A percentile compares a stretch with the other conserved stretches of the same genome.
These are phyloP conservation scores for Perkinsus chesapeaki DNA, from an alignment of 169 alveolate genomes.

Conservation along the genomic window DNA sequence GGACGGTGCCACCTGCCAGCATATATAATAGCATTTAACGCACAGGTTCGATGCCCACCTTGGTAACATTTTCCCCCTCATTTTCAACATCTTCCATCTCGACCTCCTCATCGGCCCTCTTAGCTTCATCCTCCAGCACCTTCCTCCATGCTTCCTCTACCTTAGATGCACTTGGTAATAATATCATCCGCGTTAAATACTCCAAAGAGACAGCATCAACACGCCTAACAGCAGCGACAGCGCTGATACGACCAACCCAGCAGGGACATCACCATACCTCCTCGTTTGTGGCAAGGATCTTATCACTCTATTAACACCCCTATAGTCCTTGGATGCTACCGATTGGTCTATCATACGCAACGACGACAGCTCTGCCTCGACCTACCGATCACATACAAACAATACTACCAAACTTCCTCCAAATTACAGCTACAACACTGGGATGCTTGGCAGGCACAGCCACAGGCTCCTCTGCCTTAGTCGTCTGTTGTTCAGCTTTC, in stretches of 20 bases:
- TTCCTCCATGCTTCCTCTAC: background rate
- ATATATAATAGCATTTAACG: background rate
- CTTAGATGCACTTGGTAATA: background rate
- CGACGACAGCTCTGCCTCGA: background rate
- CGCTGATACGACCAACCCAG: background rate
- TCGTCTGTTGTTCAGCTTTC: too few species aligned
- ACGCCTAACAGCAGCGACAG: background rate
- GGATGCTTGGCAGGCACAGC: background rate
- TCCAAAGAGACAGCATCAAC: background rate
- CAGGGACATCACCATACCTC: background rate
- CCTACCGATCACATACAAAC: background rate
- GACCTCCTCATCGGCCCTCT: background rate
- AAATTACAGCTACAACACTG: background rate
- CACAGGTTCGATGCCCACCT: background rate
- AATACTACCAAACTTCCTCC: background rate
- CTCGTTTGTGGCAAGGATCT: background rate
- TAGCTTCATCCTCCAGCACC: background rate
- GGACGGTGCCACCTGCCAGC: background rate
- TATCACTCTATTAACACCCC: background rate
- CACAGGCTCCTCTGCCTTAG: background rate
- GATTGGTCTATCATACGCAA: background rate
- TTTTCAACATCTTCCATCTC: background rate
- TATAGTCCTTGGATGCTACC: background rate
- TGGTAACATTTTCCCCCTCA: background rate
- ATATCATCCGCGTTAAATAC: background rate